These are phyloP conservation scores for Trametes versicolor DNA, from an alignment of 1,284 basidiomycete species.

Conservation along the genomic window DNA sequence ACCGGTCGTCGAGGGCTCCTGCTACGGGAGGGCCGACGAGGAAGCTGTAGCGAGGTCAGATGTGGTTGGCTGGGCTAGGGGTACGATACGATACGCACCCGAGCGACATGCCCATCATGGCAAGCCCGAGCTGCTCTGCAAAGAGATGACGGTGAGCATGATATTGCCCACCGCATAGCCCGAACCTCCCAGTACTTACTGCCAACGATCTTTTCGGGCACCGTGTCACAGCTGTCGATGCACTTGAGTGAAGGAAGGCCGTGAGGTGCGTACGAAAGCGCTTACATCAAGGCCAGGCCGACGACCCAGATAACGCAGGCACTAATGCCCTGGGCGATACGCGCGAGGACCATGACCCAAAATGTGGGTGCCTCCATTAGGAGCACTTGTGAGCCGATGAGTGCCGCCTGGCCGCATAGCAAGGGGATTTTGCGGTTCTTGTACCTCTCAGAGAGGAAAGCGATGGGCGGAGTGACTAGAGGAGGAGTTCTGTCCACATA, in stretches of 20 bases:
- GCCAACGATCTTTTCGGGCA: constrained; percentile 66
- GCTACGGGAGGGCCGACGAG: constrained; percentile 76
- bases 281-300: constrained; percentile 76
- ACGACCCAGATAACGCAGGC: constrained; percentile 83
- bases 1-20: constrained; percentile 69
- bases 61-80: neutral
- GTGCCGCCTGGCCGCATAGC: constrained; percentile 62
- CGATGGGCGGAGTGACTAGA: constrained; percentile 75
- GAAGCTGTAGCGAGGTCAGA: constrained; percentile 42
- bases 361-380: constrained; percentile 82
- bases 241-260: constrained; percentile 15
- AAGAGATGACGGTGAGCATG: neutral
- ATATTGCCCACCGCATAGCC: neutral
- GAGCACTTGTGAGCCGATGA: constrained; percentile 71
- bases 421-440: constrained; percentile 66
- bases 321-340: constrained; percentile 76
- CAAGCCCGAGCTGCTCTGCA: constrained; percentile 76
- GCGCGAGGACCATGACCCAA: constrained; percentile 76
- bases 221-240: constrained; percentile 68
- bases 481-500: neutral
- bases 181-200: constrained; percentile 61
- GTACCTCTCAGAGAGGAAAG: constrained; percentile 72
- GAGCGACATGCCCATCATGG: constrained; percentile 74
- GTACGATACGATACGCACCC: constrained; percentile 53
- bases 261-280: constrained; percentile 13